These are phyloP conservation scores for Colletotrichum tabaci DNA, from an alignment of 2,329 filamentous ascomycete genomes.

Conservation along the genomic window DNA sequence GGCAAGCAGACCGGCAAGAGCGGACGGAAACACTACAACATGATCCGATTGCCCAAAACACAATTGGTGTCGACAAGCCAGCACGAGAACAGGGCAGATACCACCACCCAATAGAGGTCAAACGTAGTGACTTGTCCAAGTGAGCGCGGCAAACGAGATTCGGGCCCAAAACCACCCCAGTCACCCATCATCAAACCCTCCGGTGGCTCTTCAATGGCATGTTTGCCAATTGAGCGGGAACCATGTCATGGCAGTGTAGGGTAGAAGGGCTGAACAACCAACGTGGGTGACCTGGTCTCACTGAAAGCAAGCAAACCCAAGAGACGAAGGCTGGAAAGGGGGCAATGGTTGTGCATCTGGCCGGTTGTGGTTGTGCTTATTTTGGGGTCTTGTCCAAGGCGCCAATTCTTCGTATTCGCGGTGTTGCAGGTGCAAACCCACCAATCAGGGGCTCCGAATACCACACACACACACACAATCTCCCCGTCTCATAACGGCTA, in stretches of 20 bases:
- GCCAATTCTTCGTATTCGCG: constrained; percentile 43
- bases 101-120: too few species aligned
- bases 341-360: constrained; percentile 1
- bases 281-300: not conserved
- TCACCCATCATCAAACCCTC: constrained; percentile 7
- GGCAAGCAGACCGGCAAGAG: not conserved
- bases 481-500: not conserved
- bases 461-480: constrained; percentile 16
- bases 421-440: constrained; percentile 26
- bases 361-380: constrained; percentile 17
- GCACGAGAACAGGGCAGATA: too few species aligned
- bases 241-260: not conserved
- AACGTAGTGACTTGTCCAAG: too few species aligned
- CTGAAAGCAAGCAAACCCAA: too few species aligned
- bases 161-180: not conserved
- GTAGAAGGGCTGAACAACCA: not conserved
- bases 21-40: too few species aligned
- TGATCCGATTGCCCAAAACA: not conserved
- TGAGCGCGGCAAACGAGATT: not conserved
- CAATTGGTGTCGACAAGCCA: not conserved
- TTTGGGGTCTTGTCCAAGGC: constrained; percentile 12
- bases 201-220: constrained; percentile 1
- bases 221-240: too few species aligned
- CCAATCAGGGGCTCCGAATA: constrained; percentile 19
- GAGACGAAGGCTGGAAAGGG: not conserved